phyloP scores from a whole-genome alignment of 257 asterid species.

The Schizonepeta tenuifolia region DNA sequence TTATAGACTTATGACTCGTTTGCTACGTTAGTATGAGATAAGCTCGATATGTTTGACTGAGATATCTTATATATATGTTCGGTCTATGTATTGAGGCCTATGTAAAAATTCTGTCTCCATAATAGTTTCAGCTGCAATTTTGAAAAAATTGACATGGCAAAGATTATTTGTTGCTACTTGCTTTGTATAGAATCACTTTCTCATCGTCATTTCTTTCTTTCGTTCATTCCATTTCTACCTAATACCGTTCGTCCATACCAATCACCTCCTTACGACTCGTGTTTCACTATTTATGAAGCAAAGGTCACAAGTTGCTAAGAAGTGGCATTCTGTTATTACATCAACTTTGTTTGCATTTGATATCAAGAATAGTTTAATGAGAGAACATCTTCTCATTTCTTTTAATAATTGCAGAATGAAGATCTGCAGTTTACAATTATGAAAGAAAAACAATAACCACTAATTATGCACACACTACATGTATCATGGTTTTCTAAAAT shows the following conservation, averaged over 20 bases:
- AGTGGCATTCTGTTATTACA: background rate
- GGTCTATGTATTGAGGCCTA: background rate
- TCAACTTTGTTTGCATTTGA: background rate
- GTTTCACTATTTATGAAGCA: background rate
- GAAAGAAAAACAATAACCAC: constrained; percentile 1
- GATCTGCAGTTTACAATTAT: background rate
- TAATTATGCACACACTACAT: constrained; percentile 14
- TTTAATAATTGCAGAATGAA: constrained; percentile 21
- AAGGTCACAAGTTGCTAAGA: background rate
- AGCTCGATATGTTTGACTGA: too few species aligned
- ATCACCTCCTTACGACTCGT: background rate
- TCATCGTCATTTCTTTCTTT: too few species aligned
- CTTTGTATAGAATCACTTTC: too few species aligned
- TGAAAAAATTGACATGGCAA: too few species aligned
- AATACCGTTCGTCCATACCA: too few species aligned
- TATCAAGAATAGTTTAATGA: background rate
- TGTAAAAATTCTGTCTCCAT: background rate
- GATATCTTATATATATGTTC: too few species aligned
- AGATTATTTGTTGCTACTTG: too few species aligned
- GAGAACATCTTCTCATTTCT: constrained; percentile 13
- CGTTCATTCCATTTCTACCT: too few species aligned
- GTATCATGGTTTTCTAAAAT: constrained; percentile 10
- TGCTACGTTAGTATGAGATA: too few species aligned
- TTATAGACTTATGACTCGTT: too few species aligned
- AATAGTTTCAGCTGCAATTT: background rate